These are phyloP conservation scores for Diplodia mutila DNA, from an alignment of 2,329 filamentous ascomycete species.

Conservation along the genomic window DNA sequence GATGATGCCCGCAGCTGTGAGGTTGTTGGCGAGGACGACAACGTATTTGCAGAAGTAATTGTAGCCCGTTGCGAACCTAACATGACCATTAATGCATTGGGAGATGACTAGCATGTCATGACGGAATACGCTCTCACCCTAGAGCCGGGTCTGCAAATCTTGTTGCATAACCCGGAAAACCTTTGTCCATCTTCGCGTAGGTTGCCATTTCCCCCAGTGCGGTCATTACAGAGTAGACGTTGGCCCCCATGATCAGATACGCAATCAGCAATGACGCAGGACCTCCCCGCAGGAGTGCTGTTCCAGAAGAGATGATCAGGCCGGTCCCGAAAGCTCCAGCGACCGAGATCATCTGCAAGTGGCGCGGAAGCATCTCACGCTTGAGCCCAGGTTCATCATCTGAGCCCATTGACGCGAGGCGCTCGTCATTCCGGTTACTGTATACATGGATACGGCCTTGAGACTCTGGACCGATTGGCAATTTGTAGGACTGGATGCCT, in stretches of 20 bases:
- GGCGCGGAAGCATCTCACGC: slow-evolving; percentile 14
- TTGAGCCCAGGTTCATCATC: background rate
- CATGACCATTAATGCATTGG: background rate
- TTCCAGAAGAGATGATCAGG: slow-evolving; percentile 27
- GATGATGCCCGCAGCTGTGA: slow-evolving; percentile 72
- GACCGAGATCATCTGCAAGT: slow-evolving; percentile 23
- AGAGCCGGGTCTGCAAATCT: slow-evolving; percentile 74
- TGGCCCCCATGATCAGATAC: slow-evolving; percentile 61
- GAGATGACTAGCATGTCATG: background rate
- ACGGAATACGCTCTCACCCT: slow-evolving; percentile 43
- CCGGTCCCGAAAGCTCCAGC: slow-evolving; percentile 26
- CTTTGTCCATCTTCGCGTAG: slow-evolving; percentile 74
- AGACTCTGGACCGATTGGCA: background rate
- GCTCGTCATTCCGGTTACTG: background rate
- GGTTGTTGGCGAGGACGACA: slow-evolving; percentile 74
- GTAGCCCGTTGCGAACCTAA: slow-evolving; percentile 75
- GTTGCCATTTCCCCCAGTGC: slow-evolving; percentile 71
- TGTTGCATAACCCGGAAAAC: slow-evolving; percentile 75
- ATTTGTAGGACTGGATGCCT: background rate
- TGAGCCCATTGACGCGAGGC: too few relatives aligned
- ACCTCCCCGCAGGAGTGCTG: slow-evolving; percentile 36
- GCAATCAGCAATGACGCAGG: slow-evolving; percentile 53
- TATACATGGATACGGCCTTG: background rate
- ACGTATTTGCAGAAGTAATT: slow-evolving; percentile 71
- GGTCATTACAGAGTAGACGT: slow-evolving; percentile 76